These are phyloP conservation scores for Camelina sativa DNA, from an alignment of 345 rosid species.

Conservation along the genomic window DNA sequence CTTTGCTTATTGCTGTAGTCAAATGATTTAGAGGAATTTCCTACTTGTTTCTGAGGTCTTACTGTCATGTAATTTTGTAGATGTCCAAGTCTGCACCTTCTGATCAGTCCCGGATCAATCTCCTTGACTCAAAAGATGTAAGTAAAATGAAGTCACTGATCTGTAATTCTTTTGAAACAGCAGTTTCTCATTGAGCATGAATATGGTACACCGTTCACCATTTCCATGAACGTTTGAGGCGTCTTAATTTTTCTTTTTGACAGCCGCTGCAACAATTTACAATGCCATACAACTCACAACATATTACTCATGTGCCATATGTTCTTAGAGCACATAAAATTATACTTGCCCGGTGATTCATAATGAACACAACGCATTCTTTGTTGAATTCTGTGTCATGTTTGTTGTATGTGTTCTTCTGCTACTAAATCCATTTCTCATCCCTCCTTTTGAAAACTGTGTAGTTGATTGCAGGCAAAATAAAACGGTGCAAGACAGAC, in stretches of 20 bases:
- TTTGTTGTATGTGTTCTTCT: conserved; percentile 18
- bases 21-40: neutral
- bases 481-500: conserved; percentile 94
- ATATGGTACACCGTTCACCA: neutral
- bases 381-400: conserved; percentile 17
- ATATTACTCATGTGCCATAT: neutral
- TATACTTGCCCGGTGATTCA: neutral
- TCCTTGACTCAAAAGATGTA: conserved; percentile 93
- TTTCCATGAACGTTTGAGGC: neutral
- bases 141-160: conserved; percentile 44
- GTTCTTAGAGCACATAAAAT: conserved; percentile 5
- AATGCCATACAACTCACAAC: neutral
- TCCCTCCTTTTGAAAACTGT: conserved; percentile 21
- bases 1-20: neutral
- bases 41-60: conserved; percentile 7
- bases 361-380: neutral
- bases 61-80: conserved; percentile 52
- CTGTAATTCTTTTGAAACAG: neutral
- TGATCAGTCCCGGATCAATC: conserved; percentile 92
- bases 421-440: conserved; percentile 15
- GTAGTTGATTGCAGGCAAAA: conserved; percentile 82
- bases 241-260: neutral
- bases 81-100: conserved; percentile 97
- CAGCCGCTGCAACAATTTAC: neutral
- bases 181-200: conserved; percentile 8